Conservation (phyloP, 805 yeast genomes). For the Myxozyma monticola region DNA sequence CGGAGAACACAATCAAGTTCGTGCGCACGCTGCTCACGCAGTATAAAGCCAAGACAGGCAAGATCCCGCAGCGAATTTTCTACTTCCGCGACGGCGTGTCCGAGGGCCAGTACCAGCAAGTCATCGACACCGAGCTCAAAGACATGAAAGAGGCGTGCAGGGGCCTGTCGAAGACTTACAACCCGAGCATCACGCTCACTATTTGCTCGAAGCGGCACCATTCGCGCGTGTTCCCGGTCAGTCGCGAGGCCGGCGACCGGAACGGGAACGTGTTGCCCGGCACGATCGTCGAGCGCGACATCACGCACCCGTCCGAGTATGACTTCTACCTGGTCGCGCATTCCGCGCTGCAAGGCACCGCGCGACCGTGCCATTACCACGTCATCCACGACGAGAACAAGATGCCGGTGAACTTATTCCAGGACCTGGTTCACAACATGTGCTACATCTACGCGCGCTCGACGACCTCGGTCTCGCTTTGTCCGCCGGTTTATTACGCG, state of each 20-base stretch:
- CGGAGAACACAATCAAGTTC: slow-evolving; percentile 8
- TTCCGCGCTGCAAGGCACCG: slow-evolving; percentile 41
- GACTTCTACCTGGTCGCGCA: slow-evolving; percentile 41
- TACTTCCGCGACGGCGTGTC: slow-evolving; percentile 42
- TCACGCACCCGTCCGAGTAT: slow-evolving; percentile 38
- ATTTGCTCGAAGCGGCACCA: slow-evolving; percentile 36
- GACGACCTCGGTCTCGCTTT: slow-evolving; percentile 39
- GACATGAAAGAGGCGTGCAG: slow-evolving; percentile 29
- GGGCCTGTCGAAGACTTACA: slow-evolving; percentile 7
- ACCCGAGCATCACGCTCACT: slow-evolving; percentile 37
- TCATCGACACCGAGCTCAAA: slow-evolving; percentile 38
- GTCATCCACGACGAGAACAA: slow-evolving; percentile 38
- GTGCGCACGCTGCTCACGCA: slow-evolving; percentile 7
- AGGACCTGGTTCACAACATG: slow-evolving; percentile 36
- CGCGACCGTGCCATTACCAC: slow-evolving; percentile 41
- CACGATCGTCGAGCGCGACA: slow-evolving; percentile 39
- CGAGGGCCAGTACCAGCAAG: slow-evolving; percentile 38
- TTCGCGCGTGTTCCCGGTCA: slow-evolving; percentile 39
- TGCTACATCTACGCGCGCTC: slow-evolving; percentile 39
- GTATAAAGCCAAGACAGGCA: slow-evolving; percentile 29
- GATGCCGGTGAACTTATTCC: slow-evolving; percentile 31
- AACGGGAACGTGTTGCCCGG: slow-evolving; percentile 37
- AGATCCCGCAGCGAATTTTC: slow-evolving; percentile 35
- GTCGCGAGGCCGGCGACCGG: slow-evolving; percentile 28
- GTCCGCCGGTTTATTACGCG: slow-evolving; percentile 41